Conservation (phyloP, 108 stramenopile genomes). For the Craspedostauros australis region DNA sequence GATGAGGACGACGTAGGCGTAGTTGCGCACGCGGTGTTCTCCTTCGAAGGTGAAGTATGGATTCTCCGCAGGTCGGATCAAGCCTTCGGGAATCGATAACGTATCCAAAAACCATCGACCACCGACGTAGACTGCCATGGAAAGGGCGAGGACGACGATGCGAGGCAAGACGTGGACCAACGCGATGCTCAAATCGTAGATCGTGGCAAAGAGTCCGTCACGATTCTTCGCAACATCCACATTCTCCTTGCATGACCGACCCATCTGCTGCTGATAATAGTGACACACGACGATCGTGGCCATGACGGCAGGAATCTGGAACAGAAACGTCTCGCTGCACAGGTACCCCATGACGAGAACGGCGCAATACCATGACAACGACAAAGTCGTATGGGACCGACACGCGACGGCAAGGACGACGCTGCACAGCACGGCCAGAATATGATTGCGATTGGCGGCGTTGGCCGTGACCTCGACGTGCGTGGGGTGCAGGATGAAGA, state of each 20-base stretch:
- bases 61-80: conserved; percentile 83
- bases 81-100: conserved; percentile 63
- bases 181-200: conserved; percentile 10
- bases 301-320: conserved; percentile 53
- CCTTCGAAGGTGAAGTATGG: conserved; percentile 59
- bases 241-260: neutral
- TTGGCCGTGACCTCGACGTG: conserved; percentile 83
- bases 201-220: neutral
- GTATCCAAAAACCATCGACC: conserved; percentile 45
- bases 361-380: too few species aligned
- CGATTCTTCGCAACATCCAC: neutral
- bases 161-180: conserved; percentile 20
- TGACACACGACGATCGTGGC: conserved; percentile 55
- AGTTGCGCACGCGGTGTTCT: conserved; percentile 42
- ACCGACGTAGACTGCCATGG: conserved; percentile 31
- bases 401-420: conserved; percentile 27
- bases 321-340: conserved; percentile 65
- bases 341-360: conserved; percentile 45
- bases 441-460: conserved; percentile 80
- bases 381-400: neutral
- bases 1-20: conserved; percentile 52
- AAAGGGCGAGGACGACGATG: conserved; percentile 32
- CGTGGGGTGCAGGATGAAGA: conserved; percentile 67
- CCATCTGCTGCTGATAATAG: neutral
- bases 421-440: conserved; percentile 55